Base-by-base conservation (phyloP, 2,329 filamentous ascomycete species). In the Albophoma yamanashiensis region DNA sequence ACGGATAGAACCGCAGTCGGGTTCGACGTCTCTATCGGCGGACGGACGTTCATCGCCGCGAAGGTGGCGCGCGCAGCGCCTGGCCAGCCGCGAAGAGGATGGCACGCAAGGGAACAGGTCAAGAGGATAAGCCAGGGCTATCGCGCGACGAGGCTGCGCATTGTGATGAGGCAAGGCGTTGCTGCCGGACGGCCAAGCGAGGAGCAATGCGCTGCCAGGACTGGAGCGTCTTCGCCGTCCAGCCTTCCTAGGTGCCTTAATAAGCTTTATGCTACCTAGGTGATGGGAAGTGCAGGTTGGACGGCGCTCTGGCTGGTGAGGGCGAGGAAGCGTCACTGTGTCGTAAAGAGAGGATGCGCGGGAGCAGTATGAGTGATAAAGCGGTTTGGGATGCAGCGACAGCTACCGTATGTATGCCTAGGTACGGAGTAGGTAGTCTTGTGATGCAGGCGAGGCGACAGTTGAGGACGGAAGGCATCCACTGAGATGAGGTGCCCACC, bases 41-140 rank as follows among this genome's bases (percentile, higher is more conserved):
- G 89, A 61, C 93, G 84, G 52, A 92, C 95, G 73, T 97, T 94
- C 94, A 97, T 99, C 58, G 62, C 64, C 62, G 34, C 34, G 9
- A 36, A 4, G 42, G n/a, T 56, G 57, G 39, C n/a, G 22, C 31
- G 22, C 38, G 20, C 50, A 31, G 14, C 31, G 31, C 50, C 31
- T 52, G 50, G 50, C 11, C 50, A 53, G 50, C 2, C 31, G 27
- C 14, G 20, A 34, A 47, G 25, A 59, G 56, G 56, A 38, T 34
- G 14, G 11, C 12, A 38, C 42, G 34, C 15, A 47, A 50, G 55
- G 59, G 20, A 45, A 34, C 27, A 25, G 20, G 38, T 55, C n/a
- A 34, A 55, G 9, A n/a, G 20, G n/a, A 34, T 22, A 34, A 34
- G 50, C 50, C 50, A 38, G 17, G 31, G 31, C 50, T 55, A 55